A percentile compares a stretch with the other conserved stretches of the same genome.
These are phyloP conservation scores for Vitis cinerea DNA, from an alignment of 164 flowering plant genomes.

Conservation along the genomic window DNA sequence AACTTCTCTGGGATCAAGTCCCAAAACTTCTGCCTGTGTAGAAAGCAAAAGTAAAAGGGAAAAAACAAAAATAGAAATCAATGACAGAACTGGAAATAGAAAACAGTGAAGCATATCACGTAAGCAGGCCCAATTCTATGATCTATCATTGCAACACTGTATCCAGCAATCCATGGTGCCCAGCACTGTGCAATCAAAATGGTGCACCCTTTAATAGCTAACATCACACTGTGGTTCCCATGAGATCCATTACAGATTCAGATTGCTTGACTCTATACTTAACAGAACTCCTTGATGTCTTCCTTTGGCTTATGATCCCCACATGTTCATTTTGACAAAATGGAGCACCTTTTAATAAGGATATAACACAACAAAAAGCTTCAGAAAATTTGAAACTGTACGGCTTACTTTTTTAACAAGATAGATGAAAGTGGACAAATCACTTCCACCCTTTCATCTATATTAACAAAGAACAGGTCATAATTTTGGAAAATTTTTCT, in stretches of 20 bases:
- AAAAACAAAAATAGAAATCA: background rate
- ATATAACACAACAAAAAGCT: too few species aligned
- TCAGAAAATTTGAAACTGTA: too few species aligned
- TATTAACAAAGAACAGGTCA: too few species aligned
- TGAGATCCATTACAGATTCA: background rate
- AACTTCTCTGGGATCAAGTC: conserved; percentile 52
- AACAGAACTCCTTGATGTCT: too few species aligned
- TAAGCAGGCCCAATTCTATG: background rate
- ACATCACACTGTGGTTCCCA: background rate
- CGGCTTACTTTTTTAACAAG: too few species aligned
- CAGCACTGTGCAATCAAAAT: background rate
- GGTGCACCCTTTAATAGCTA: background rate
- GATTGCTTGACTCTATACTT: background rate
- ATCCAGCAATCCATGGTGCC: background rate
- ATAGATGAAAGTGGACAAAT: too few species aligned
- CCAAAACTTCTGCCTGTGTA: conserved; percentile 58
- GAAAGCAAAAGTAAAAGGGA: background rate
- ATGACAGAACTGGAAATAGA: background rate
- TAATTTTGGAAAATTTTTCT: too few species aligned
- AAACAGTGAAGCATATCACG: background rate
- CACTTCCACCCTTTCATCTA: too few species aligned
- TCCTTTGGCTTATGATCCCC: too few species aligned
- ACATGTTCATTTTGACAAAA: too few species aligned
- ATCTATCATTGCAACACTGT: background rate
- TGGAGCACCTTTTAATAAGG: too few species aligned